phyloP scores from a whole-genome alignment of 495 filamentous ascomycete genomes.

The Trichoderma erinaceum region DNA sequence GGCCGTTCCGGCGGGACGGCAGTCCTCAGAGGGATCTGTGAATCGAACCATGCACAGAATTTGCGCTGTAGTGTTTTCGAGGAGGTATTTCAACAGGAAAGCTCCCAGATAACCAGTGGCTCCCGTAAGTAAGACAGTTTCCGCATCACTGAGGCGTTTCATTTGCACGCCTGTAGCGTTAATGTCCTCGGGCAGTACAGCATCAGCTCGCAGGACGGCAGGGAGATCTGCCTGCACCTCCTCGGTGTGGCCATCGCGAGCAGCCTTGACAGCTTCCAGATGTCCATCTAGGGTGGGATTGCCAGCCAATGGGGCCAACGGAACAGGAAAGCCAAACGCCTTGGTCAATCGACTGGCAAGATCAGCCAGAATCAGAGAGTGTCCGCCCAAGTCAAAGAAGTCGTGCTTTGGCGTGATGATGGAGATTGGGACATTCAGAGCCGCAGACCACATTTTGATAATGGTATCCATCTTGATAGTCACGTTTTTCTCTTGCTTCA shows the following conservation, averaged over 20 bases:
- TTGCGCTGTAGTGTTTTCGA: constrained; percentile 50
- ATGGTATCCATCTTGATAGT: constrained; percentile 42
- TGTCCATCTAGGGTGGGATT: constrained; percentile 57
- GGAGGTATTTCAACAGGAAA: constrained; percentile 34
- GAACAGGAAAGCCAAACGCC: constrained; percentile 56
- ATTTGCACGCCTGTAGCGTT: constrained; percentile 39
- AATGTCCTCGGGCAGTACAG: constrained; percentile 54
- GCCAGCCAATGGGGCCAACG: constrained; percentile 56
- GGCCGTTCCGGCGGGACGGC: constrained; percentile 49
- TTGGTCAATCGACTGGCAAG: constrained; percentile 52
- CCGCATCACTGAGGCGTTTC: constrained; percentile 47
- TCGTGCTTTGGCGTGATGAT: constrained; percentile 55
- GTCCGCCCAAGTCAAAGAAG: constrained; percentile 67
- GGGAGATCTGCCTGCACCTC: constrained; percentile 61
- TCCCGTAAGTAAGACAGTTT: constrained; percentile 44
- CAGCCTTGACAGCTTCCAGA: constrained; percentile 49
- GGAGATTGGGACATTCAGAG: constrained; percentile 47
- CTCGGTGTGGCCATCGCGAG: constrained; percentile 58
- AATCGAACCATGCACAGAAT: constrained; percentile 64
- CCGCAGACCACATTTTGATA: constrained; percentile 53
- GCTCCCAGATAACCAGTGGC: constrained; percentile 37
- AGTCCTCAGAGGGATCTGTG: constrained; percentile 48
- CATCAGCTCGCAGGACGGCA: constrained; percentile 52
- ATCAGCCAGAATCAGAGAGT: constrained; percentile 61
- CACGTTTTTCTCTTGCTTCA: constrained; percentile 41